Percentiles rank a stretch among this genome's conserved stretches.
phyloP scores from a whole-genome alignment of 2,329 filamentous ascomycete genomes.

The Cordyceps militaris region DNA sequence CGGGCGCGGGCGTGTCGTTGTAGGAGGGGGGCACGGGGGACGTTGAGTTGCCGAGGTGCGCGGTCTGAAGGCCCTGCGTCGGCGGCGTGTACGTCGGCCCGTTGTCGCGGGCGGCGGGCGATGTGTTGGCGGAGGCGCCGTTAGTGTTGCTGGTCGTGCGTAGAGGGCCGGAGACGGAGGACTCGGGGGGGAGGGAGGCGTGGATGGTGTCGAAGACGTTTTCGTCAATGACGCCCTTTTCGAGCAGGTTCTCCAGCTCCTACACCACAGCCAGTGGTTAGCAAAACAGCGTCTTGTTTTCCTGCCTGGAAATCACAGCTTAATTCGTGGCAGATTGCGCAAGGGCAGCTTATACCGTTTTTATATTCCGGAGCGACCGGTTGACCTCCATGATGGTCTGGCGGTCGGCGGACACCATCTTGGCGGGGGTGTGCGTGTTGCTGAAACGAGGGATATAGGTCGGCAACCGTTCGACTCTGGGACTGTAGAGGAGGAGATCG shows the following conservation, averaged over 20 bases:
- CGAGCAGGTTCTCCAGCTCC: slow-evolving; percentile 87
- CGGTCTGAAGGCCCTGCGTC: slow-evolving; percentile 35
- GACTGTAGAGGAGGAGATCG: not conserved
- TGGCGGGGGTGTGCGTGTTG: not conserved
- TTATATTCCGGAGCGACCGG: slow-evolving; percentile 79
- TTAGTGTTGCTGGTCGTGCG: slow-evolving; percentile 28
- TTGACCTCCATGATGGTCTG: slow-evolving; percentile 64
- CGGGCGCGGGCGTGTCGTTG: slow-evolving; percentile 38
- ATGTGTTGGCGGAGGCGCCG: slow-evolving; percentile 19
- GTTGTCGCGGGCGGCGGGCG: slow-evolving; percentile 26
- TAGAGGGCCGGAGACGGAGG: slow-evolving; percentile 46
- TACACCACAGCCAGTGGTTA: slow-evolving; percentile 28
- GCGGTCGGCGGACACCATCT: slow-evolving; percentile 44
- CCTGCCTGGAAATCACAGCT: no score
- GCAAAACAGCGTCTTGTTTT: not conserved
- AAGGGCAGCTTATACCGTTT: slow-evolving; percentile 55
- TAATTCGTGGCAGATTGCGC: not conserved
- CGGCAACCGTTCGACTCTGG: not conserved
- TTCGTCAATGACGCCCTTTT: slow-evolving; percentile 71
- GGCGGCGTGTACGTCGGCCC: slow-evolving; percentile 23
- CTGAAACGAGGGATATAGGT: not conserved
- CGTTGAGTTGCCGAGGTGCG: slow-evolving; percentile 27
- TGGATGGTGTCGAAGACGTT: slow-evolving; percentile 69
- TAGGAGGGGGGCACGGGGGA: slow-evolving; percentile 45
- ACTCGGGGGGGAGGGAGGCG: slow-evolving; percentile 65